Base-by-base conservation (phyloP, 1,284 basidiomycete genomes). In the Tilletia indica region DNA sequence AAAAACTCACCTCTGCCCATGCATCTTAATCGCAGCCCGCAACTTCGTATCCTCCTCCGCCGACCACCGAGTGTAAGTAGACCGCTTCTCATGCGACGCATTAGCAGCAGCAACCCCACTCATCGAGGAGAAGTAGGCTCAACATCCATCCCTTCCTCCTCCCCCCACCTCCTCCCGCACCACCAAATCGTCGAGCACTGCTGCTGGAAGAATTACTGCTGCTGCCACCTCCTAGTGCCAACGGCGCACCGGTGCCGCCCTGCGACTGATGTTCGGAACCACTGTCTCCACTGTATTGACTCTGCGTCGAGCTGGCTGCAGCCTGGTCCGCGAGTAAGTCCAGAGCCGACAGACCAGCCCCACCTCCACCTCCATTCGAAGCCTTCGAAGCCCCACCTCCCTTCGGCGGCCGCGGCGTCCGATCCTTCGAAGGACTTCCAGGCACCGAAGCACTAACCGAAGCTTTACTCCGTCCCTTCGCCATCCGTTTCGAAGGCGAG, bases 251-350 rank as follows among this genome's bases (percentile, higher is more conserved):
- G 42, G 42, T 31, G 25, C 25, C 25, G 25, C 51, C 58, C 19
- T 38, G 61, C 4, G 34, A 64, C 2, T 38, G 36, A 1, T 64
- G 61, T 42, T 64, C 61, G 61, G 61, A 64, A 16, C 61, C 61
- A 42, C 61, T 64, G 38, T 64, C 61, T 6, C 61, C 61, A 38
- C 61, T 64, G 34, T 75, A 77, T 73, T 80, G 76, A 45, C 76
- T 77, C 45, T 79, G 79, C 31, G 80, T 78, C 67, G 82, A 81
- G 68, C 75, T 77, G 4, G 81, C 78, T 1, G 82, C 82, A 8
- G 83, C 83, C 69, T 84, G 83, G 67, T 84, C 81, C 19, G 83
- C 83, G 11, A 84, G 78, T 68, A 84, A 68, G 71, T 84, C 83
- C 34, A 84, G 74, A 49, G 83, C 83, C 25, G 76, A 77, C 21